Evolutionary conservation across 2,329 filamentous ascomycete genomes (phyloP).

Genomic region (Ceratocystis lukuohia): DNA sequence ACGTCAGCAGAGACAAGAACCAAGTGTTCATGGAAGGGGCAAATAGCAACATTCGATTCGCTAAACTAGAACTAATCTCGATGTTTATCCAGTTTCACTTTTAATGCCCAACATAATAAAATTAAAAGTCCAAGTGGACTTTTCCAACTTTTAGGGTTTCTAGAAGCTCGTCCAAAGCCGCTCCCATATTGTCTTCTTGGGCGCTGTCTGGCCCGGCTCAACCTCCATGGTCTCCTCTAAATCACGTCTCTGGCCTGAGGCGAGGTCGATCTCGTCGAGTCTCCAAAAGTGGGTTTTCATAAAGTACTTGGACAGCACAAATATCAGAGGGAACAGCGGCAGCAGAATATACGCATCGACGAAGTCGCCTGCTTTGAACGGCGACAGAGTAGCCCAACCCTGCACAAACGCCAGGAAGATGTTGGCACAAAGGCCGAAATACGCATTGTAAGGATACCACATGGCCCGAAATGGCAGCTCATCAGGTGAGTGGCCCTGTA

Average conservation of each 20-base stretch:
- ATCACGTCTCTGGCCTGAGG: constrained; percentile 41
- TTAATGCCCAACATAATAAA: too few relatives aligned
- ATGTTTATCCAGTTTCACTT: too few relatives aligned
- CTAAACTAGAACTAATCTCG: too few relatives aligned
- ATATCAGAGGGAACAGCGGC: constrained; percentile 46
- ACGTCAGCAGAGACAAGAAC: too few relatives aligned
- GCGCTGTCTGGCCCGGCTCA: constrained; percentile 22
- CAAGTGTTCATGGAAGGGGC: too few relatives aligned
- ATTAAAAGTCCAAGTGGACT: too few relatives aligned
- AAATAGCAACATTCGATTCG: too few relatives aligned
- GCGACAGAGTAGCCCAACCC: constrained; percentile 46
- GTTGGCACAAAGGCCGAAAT: constrained; percentile 44
- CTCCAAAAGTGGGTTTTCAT: constrained; percentile 41
- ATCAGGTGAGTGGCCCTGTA: constrained; percentile 41
- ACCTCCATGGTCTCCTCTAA: constrained; percentile 33
- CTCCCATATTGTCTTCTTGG: constrained; percentile 31
- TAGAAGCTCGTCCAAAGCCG: constrained; percentile 25
- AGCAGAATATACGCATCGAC: constrained; percentile 51
- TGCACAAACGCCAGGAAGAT: constrained; percentile 47
- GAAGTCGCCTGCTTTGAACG: constrained; percentile 45
- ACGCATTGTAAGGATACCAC: constrained; percentile 45
- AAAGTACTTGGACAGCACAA: constrained; percentile 39
- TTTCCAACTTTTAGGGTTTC: too few relatives aligned
- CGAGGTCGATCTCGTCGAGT: constrained; percentile 41
- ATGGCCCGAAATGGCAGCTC: constrained; percentile 44